Evolutionary conservation across 2,329 filamentous ascomycete genomes (phyloP).

Genomic region (Fusarium vanettenii): DNA sequence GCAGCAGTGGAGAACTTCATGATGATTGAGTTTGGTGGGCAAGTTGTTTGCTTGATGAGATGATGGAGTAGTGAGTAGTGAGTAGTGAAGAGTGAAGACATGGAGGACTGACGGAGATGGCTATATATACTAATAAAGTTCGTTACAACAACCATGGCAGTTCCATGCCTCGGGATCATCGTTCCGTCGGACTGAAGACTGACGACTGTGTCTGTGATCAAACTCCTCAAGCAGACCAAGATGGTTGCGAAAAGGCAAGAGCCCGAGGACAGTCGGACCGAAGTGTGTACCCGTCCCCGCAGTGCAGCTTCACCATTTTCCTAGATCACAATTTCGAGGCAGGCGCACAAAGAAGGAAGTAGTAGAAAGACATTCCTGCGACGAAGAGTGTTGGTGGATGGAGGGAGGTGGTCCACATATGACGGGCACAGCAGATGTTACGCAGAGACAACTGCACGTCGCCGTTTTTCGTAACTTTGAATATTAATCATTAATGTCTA

Average conservation of each 20-base stretch:
- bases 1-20: constrained; percentile 9
- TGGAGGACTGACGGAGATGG: background rate
- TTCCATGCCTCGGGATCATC: background rate
- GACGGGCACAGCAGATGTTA: background rate
- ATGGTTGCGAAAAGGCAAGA: background rate
- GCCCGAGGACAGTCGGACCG: background rate
- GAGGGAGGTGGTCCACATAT: background rate
- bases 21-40: background rate
- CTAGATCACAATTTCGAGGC: background rate
- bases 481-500: background rate
- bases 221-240: background rate
- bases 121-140: background rate
- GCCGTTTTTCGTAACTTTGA: background rate
- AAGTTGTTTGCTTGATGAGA: background rate
- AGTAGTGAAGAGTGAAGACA: background rate
- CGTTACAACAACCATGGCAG: no score
- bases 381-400: no score
- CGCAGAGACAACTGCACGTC: background rate
- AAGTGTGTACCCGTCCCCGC: background rate
- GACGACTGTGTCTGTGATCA: background rate
- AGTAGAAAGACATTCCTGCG: background rate
- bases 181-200: background rate
- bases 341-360: background rate
- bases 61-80: no score
- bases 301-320: background rate